Percentiles rank a stretch among this genome's conserved stretches.
phyloP scores from a whole-genome alignment of 2,329 filamentous ascomycete species.

The Venturia aucupariae region DNA sequence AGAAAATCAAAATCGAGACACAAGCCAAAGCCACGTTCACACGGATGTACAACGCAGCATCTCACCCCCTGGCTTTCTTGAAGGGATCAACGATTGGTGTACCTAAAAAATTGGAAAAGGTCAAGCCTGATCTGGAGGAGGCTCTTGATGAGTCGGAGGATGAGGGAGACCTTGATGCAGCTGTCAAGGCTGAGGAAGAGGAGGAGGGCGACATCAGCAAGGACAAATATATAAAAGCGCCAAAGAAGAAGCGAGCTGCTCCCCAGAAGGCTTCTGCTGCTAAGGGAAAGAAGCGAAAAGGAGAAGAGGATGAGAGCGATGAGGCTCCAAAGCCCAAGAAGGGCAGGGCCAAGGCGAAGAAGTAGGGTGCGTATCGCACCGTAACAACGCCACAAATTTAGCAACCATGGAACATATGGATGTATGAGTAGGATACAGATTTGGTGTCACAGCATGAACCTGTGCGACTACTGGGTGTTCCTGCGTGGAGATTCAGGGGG shows the following conservation, averaged over 20 bases:
- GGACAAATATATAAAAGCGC: slow-evolving; percentile 92
- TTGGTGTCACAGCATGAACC: background rate
- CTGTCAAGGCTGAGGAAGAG: slow-evolving; percentile 59
- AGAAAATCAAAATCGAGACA: slow-evolving; percentile 65
- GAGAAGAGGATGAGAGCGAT: slow-evolving; percentile 27
- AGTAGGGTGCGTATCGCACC: background rate
- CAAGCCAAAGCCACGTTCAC: slow-evolving; percentile 88
- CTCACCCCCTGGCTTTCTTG: slow-evolving; percentile 91
- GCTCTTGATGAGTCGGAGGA: slow-evolving; percentile 84
- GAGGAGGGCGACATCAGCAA: slow-evolving; percentile 79
- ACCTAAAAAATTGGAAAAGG: slow-evolving; percentile 60
- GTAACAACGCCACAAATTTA: background rate
- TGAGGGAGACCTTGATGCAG: slow-evolving; percentile 48
- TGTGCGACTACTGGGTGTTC: background rate
- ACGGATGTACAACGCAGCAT: slow-evolving; percentile 74
- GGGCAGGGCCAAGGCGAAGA: slow-evolving; percentile 42
- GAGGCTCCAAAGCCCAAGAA: slow-evolving; percentile 41
- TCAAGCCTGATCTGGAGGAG: slow-evolving; percentile 89
- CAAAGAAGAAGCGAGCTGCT: slow-evolving; percentile 60
- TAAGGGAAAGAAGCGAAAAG: slow-evolving; percentile 32
- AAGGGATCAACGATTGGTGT: slow-evolving; percentile 70
- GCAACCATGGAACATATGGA: background rate
- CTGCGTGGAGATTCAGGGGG: background rate
- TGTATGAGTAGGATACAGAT: background rate
- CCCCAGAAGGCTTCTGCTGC: slow-evolving; percentile 36